Evolutionary conservation across 805 yeast species (phyloP).

Genomic region (Saccharomycodes ludwigii): DNA sequence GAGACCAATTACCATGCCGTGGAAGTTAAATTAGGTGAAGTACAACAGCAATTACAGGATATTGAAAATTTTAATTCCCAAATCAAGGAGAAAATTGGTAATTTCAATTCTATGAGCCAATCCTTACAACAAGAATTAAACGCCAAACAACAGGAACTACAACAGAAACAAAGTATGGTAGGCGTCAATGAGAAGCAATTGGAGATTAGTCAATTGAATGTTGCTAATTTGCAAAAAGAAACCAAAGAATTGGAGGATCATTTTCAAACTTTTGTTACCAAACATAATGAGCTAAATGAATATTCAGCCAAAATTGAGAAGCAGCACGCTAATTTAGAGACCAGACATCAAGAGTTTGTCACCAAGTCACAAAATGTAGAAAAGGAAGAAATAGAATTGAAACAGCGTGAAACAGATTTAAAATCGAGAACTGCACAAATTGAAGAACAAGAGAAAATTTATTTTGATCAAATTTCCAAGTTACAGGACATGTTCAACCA

Average conservation of each 20-base stretch:
- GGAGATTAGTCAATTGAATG: conserved; percentile 44
- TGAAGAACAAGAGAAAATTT: conserved; percentile 24
- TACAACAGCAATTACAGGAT: conserved; percentile 47
- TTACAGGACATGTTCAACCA: conserved; percentile 24
- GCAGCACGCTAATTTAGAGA: conserved; percentile 24
- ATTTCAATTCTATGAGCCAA: conserved; percentile 52
- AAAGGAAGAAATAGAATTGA: conserved; percentile 25
- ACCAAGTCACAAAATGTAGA: conserved; percentile 19
- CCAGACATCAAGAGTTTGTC: conserved; percentile 9
- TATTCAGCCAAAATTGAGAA: conserved; percentile 28
- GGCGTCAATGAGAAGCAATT: conserved; percentile 62
- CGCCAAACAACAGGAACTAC: conserved; percentile 38
- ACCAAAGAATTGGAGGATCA: conserved; percentile 24
- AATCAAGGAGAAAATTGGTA: conserved; percentile 57
- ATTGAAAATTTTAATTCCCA: conserved; percentile 56
- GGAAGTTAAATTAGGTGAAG: conserved; percentile 48
- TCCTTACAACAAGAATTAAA: conserved; percentile 47
- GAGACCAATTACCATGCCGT: conserved; percentile 71
- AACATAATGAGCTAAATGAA: conserved; percentile 25
- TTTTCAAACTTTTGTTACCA: conserved; percentile 14
- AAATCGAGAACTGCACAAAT: conserved; percentile 23
- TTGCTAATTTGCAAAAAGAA: conserved; percentile 31
- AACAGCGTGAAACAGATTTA: conserved; percentile 24
- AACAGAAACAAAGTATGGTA: conserved; percentile 48
- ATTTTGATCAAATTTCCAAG: conserved; percentile 26